A percentile compares a stretch with the other conserved stretches of the same genome.
These are phyloP conservation scores for Xylaria intraflava DNA, from an alignment of 495 filamentous ascomycete species.

Conservation along the genomic window DNA sequence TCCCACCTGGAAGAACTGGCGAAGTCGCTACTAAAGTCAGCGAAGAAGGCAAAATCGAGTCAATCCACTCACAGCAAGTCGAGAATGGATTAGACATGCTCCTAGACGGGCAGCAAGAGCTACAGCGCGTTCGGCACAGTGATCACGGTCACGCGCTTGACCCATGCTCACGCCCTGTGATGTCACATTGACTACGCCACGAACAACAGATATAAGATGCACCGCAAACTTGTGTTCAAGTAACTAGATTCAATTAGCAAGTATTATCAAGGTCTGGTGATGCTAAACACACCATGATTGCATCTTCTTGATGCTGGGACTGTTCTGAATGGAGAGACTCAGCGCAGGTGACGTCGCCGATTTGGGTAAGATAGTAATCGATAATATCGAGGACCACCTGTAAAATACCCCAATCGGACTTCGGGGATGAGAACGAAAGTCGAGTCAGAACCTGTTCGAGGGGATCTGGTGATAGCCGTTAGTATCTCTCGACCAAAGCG, in stretches of 20 bases:
- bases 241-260: conserved; percentile 12
- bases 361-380: conserved; percentile 29
- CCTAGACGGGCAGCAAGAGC: conserved; percentile 32
- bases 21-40: conserved; percentile 17
- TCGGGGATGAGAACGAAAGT: conserved; percentile 31
- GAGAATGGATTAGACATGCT: conserved; percentile 33
- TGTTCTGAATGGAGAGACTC: conserved; percentile 17
- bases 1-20: conserved; percentile 33
- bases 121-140: conserved; percentile 35
- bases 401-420: conserved; percentile 39
- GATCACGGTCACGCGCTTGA: conserved; percentile 23
- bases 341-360: conserved; percentile 34
- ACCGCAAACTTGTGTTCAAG: conserved; percentile 34
- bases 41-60: neutral
- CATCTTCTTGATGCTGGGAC: conserved; percentile 35
- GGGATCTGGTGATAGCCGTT: conserved; percentile 22
- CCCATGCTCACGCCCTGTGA: conserved; percentile 4
- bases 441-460: conserved; percentile 40
- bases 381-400: conserved; percentile 32
- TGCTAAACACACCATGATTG: conserved; percentile 23
- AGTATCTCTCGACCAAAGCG: conserved; percentile 2
- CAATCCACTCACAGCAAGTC: conserved; percentile 21
- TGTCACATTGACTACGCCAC: conserved; percentile 25
- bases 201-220: conserved; percentile 37
- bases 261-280: neutral